A percentile compares a stretch with the other conserved stretches of the same genome.
phyloP scores from a whole-genome alignment of 495 filamentous ascomycete genomes.

The Parachaetomium inaequale region DNA sequence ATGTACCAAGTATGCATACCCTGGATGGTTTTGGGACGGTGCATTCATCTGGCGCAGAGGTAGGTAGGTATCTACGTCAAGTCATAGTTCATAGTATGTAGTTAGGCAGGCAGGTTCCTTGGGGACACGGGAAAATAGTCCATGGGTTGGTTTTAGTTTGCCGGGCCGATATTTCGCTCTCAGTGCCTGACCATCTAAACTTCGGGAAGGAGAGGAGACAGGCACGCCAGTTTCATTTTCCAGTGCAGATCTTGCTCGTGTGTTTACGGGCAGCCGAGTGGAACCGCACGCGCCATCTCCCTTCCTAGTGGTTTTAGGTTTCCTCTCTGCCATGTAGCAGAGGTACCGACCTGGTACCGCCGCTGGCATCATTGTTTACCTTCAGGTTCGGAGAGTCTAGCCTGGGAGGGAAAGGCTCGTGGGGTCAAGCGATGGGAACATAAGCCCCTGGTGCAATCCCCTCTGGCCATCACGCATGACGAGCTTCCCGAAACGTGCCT shows the following conservation, averaged over 20 bases:
- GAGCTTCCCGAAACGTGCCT: constrained; percentile 8
- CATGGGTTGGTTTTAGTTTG: neutral
- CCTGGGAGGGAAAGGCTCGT: constrained; percentile 13
- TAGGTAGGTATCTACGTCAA: neutral
- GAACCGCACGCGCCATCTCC: neutral
- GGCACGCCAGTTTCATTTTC: neutral
- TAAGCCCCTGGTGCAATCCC: neutral
- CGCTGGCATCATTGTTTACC: no score
- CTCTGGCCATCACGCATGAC: neutral
- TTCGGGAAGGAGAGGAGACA: neutral
- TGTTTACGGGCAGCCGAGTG: neutral
- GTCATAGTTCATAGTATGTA: constrained; percentile 4
- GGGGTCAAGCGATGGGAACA: neutral
- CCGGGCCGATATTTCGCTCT: neutral
- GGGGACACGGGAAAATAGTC: neutral
- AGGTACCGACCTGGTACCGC: constrained; percentile 5
- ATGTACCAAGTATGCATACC: constrained; percentile 14
- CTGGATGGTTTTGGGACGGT: constrained; percentile 4
- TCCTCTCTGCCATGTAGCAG: neutral
- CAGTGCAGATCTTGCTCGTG: neutral
- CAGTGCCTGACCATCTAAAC: neutral
- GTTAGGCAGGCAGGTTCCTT: neutral
- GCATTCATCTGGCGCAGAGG: neutral
- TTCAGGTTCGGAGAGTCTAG: constrained; percentile 8
- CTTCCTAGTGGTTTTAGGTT: neutral